Conservation (phyloP, 345 rosid species). For the Toxicodendron radicans region DNA sequence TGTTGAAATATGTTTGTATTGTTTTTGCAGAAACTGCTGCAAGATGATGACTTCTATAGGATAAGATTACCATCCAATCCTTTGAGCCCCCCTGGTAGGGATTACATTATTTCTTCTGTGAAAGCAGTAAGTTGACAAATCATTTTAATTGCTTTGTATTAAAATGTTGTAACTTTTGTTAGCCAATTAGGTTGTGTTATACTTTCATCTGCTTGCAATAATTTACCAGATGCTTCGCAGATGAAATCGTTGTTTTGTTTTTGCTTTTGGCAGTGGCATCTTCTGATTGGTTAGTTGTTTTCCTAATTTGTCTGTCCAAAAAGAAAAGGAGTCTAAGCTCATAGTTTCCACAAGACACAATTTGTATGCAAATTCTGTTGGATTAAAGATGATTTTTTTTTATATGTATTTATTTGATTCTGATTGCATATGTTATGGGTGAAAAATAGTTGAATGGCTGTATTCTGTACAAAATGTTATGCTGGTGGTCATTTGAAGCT, state of each 20-base stretch:
- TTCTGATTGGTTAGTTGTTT: not conserved
- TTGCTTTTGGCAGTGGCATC: conserved; percentile 6
- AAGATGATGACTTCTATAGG: conserved; percentile 80
- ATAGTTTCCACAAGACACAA: not conserved
- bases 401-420: not conserved
- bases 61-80: conserved; percentile 92
- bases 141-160: not conserved
- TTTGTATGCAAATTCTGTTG: not conserved
- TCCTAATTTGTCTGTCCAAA: not conserved
- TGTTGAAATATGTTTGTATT: conserved; percentile 16
- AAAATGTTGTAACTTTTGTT: not conserved
- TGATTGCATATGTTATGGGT: not conserved
- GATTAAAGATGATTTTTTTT: not conserved
- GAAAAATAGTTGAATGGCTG: not conserved
- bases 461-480: not conserved
- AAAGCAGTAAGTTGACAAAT: conserved; percentile 67
- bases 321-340: not conserved
- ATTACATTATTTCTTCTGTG: conserved; percentile 68
- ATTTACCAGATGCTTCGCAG: not conserved
- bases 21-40: conserved; percentile 62
- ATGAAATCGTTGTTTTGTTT: not conserved
- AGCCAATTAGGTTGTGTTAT: not conserved
- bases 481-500: not conserved
- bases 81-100: conserved; percentile 71
- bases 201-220: not conserved